Evolutionary conservation across 2,329 filamentous ascomycete genomes (phyloP).

Genomic region (Rhynchosporium secalis): DNA sequence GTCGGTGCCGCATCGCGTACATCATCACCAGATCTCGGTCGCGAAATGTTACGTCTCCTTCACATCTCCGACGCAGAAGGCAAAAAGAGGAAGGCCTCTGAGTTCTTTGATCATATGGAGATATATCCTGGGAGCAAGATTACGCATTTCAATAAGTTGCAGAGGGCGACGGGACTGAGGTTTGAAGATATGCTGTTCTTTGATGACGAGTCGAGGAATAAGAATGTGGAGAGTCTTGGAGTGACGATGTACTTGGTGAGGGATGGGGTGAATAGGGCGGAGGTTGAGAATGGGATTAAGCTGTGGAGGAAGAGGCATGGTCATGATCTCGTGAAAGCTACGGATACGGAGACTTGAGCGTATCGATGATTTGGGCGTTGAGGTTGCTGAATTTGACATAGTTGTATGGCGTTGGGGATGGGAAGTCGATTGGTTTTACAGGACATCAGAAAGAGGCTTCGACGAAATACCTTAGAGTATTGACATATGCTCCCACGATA

Average conservation of each 20-base stretch:
- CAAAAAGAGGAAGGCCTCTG: conserved; percentile 48
- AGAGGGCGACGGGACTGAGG: conserved; percentile 66
- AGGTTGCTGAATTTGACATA: not conserved
- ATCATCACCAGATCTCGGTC: conserved; percentile 72
- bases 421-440: not conserved
- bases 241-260: conserved; percentile 69
- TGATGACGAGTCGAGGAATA: conserved; percentile 85
- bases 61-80: conserved; percentile 48
- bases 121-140: conserved; percentile 80
- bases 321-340: conserved; percentile 20
- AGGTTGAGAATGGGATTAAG: conserved; percentile 76
- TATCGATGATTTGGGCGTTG: conserved; percentile 15
- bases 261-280: conserved; percentile 74
- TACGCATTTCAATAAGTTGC: conserved; percentile 76
- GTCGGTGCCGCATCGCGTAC: conserved; percentile 82
- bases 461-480: too few species aligned
- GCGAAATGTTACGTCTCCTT: conserved; percentile 76
- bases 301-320: conserved; percentile 71
- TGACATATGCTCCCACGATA: too few species aligned
- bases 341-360: not conserved
- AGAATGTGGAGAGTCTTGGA: conserved; percentile 75
- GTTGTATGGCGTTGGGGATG: not conserved
- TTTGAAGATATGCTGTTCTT: conserved; percentile 94
- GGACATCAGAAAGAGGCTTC: too few species aligned
- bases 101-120: conserved; percentile 62